Conservation (phyloP, 176 grass and related monocot genomes). For the Aegilops bicornis region DNA sequence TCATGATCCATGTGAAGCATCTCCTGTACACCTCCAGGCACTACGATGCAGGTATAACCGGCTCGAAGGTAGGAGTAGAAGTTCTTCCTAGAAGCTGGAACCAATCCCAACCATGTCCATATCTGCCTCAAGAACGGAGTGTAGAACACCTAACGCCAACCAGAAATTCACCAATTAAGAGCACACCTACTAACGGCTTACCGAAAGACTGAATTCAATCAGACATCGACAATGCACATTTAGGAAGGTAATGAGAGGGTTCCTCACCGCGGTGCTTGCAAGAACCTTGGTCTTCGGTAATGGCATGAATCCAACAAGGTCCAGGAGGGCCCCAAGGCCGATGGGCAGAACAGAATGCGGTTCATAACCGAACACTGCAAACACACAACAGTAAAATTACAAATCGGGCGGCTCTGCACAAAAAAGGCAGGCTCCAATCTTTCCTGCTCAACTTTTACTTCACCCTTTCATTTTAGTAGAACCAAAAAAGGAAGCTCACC, state of each 20-base stretch:
- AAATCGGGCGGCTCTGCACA: background rate
- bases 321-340: conserved; percentile 43
- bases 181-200: background rate
- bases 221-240: background rate
- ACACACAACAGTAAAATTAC: background rate
- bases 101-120: conserved; percentile 87
- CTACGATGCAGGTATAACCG: conserved; percentile 71
- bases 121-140: conserved; percentile 94
- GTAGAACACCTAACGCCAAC: conserved; percentile 76
- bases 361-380: conserved; percentile 88
- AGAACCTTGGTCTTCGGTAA: conserved; percentile 66
- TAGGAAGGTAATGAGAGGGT: conserved; percentile 10
- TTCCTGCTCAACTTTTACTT: background rate
- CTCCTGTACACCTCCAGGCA: conserved; percentile 95
- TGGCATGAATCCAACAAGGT: conserved; percentile 81
- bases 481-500: conserved; percentile 48
- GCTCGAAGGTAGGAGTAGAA: conserved; percentile 66
- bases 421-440: background rate
- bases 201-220: background rate
- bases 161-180: conserved; percentile 1
- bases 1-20: conserved; percentile 90
- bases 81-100: conserved; percentile 72
- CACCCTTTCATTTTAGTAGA: background rate
- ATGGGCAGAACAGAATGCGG: conserved; percentile 91
- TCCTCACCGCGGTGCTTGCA: conserved; percentile 82